Conservation (phyloP, 345 rosid species). For the Pugionium cornutum region DNA sequence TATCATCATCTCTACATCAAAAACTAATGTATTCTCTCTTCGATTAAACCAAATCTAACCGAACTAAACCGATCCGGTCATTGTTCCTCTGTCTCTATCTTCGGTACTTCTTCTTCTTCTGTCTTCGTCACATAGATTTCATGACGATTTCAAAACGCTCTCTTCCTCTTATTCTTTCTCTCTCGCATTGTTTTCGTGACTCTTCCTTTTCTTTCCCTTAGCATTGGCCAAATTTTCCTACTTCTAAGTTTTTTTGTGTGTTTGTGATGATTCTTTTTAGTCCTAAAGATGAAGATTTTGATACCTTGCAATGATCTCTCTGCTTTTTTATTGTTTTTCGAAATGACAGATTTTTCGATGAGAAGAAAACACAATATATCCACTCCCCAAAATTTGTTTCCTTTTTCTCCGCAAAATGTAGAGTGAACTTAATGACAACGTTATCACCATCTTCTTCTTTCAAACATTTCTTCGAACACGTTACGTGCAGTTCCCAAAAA, state of each 20-base stretch:
- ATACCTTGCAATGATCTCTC: conserved; percentile 8
- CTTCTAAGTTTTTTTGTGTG: not conserved
- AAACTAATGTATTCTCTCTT: conserved; percentile 4
- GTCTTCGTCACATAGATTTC: conserved; percentile 31
- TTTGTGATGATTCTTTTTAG: not conserved
- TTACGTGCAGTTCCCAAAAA: conserved; percentile 27
- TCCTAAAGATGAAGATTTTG: conserved; percentile 5
- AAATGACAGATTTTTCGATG: not conserved
- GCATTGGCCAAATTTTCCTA: not conserved
- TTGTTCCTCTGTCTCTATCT: conserved; percentile 31
- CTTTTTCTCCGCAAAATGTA: conserved; percentile 27
- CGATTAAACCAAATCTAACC: conserved; percentile 25
- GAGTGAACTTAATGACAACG: conserved; percentile 33
- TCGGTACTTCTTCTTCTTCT: conserved; percentile 28
- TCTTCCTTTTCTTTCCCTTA: not conserved
- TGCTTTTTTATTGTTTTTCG: not conserved
- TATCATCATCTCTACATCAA: conserved; percentile 17
- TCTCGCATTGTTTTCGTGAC: conserved; percentile 36
- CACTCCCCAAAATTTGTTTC: conserved; percentile 1
- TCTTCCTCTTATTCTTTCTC: conserved; percentile 23
- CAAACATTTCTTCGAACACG: conserved; percentile 23
- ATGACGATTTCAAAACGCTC: conserved; percentile 34
- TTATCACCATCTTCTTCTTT: not conserved
- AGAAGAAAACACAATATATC: not conserved
- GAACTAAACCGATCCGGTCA: not conserved